Base-by-base conservation (phyloP, 257 asterid genomes). In the Parsonsia alboflavescens region DNA sequence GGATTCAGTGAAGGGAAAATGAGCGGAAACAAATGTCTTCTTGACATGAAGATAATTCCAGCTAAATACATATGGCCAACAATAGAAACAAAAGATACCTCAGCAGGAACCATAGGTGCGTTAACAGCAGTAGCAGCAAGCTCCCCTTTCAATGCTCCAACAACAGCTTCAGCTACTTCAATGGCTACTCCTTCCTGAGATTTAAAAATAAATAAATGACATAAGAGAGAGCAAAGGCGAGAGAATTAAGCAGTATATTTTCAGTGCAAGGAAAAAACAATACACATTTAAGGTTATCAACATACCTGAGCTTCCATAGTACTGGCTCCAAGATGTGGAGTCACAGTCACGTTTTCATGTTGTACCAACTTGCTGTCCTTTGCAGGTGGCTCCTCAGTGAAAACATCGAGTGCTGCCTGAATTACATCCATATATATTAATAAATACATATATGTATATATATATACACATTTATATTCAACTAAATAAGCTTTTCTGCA, bases 241-340 rank as follows among this genome's bases (percentile, higher is more conserved):
- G 2, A 26, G 36, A n/a, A 26, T 45, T 36, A 33, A 52, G 2
- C 50, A 28, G 42, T 0, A 41, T 21, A 15, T 41, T 19, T 39
- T 45, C 45, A 41, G 24, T 19, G 30, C 54, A 22, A 33, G 26
- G 42, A 26, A 8, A 65, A 39, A 65, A 65, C 15, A 44, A 39
- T 16, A 19, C 19, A 39, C 0, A 36, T 5, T 33, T 33, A 70
- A 0, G 2, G 46, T 19, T 5, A 17, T 41, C 41, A 73, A 69
- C 86, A 78, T 70, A 93, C 98, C 98, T 93, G 98, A 74, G 98
- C 98, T 89, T 93, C 98, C 84, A 79, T 86, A 13, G 98, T 93
- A 81, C 98, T 93, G 71, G 98, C 98, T 65, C 98, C 98, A 46
- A 93, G 97, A 88, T 93, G 98, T 50, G 98, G 98, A 75, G 97